These are phyloP conservation scores for Gymnopilus junonius DNA, from an alignment of 768 basidiomycete genomes.

Conservation along the genomic window DNA sequence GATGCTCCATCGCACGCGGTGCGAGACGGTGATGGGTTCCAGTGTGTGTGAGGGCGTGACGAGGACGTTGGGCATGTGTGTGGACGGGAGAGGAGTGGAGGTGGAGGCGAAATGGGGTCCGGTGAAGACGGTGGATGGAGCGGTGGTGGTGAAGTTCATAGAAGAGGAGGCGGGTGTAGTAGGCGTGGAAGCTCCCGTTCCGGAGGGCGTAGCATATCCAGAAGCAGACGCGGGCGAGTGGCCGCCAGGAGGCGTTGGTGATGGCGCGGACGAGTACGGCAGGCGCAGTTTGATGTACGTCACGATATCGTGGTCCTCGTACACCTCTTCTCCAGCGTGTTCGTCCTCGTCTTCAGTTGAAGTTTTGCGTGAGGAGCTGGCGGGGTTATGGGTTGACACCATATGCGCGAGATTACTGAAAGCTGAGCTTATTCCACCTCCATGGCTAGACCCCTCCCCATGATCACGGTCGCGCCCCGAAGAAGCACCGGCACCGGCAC, in stretches of 20 bases:
- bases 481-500: not conserved
- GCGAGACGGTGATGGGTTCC: slow-evolving; percentile 75
- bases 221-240: slow-evolving; percentile 1
- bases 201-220: not conserved
- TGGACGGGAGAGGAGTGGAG: slow-evolving; percentile 52
- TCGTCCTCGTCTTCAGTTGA: not conserved
- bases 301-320: slow-evolving; percentile 50
- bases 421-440: not conserved
- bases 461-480: not conserved
- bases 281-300: slow-evolving; percentile 38
- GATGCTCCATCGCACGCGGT: slow-evolving; percentile 83
- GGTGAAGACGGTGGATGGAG: slow-evolving; percentile 47
- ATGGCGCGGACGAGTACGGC: slow-evolving; percentile 16
- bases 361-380: not conserved
- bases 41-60: slow-evolving; percentile 73
- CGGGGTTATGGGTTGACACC: not conserved
- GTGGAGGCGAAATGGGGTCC: slow-evolving; percentile 36
- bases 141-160: not conserved
- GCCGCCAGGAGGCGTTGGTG: not conserved
- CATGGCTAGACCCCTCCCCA: no score
- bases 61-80: not conserved
- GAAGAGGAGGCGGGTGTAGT: not conserved
- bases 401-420: not conserved
- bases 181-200: slow-evolving; percentile 3
- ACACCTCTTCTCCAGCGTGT: slow-evolving; percentile 16